Conservation (phyloP, 495 filamentous ascomycete genomes). For the Echria macrotheca region DNA sequence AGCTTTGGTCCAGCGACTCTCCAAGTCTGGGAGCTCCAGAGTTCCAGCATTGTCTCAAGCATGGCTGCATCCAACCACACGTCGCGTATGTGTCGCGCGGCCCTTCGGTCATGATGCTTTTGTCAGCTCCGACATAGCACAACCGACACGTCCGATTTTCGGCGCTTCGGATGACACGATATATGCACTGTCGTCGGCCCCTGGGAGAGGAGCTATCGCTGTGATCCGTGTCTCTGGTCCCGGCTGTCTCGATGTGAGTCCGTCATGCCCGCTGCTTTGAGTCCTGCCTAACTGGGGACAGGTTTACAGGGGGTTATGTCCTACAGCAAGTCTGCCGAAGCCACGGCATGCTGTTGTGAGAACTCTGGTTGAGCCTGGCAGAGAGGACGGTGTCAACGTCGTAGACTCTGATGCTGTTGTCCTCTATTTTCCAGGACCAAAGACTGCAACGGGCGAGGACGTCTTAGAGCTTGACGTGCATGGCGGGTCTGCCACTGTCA, state of each 20-base stretch:
- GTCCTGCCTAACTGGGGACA: slow-evolving; percentile 23
- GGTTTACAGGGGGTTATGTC: slow-evolving; percentile 78
- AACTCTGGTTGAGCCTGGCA: slow-evolving; percentile 62
- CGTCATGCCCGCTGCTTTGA: background rate
- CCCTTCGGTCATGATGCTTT: background rate
- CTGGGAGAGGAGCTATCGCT: slow-evolving; percentile 85
- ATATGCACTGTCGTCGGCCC: slow-evolving; percentile 84
- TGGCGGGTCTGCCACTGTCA: slow-evolving; percentile 83
- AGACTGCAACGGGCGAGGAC: slow-evolving; percentile 87
- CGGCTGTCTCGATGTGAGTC: slow-evolving; percentile 59
- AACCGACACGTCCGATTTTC: background rate
- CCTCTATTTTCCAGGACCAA: slow-evolving; percentile 79
- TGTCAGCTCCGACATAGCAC: no score
- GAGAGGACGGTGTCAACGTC: slow-evolving; percentile 32
- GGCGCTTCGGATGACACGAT: slow-evolving; percentile 56
- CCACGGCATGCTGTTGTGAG: slow-evolving; percentile 74
- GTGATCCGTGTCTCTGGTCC: slow-evolving; percentile 84
- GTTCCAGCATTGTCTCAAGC: background rate
- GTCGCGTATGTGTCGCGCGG: no score
- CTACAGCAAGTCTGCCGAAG: slow-evolving; percentile 54
- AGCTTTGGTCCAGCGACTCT: slow-evolving; percentile 5
- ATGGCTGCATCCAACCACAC: no score
- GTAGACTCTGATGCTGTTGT: slow-evolving; percentile 80
- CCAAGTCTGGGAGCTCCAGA: background rate
- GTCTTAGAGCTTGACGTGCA: slow-evolving; percentile 90